Evolutionary conservation across 1,284 basidiomycete species (phyloP), one percentile per base, ranked within the genome.

Genomic region (Takashimella tepidaria): DNA sequence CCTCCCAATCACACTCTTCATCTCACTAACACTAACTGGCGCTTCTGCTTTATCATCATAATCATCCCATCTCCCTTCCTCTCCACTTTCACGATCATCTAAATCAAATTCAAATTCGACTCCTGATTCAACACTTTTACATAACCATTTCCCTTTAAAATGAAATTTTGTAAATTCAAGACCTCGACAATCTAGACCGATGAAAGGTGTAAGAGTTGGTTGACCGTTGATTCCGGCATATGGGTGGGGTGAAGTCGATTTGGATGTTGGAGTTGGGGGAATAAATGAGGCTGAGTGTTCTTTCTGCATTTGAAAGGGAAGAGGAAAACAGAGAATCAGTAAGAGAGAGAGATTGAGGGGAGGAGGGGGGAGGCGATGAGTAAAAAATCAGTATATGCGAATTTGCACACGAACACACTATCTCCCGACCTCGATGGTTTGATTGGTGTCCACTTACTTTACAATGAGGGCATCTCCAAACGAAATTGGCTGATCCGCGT

Each of bases 61-160:
- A 61, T 76, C 74, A 56, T 76, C 74, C 73, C 73, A 76, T 37
- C 74, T 49, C 20, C 67, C 74, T 50, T 75, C 72, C 42, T 65
- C 61, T 46, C 69, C 69, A 4, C 58, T 59, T 20, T 50, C 51
- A 21, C 55, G 51, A 41, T 66, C 68, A 45, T 74, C 72, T 54
- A 73, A 63, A 56, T 76, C 73, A 50, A 74, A 66, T 37, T 69
- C 66, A 45, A 76, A 74, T 25, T 43, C 26, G n/a, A 54, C 60
- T 13, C 62, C 66, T 41, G 61, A 59, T 40, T 66, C 65, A 54
- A 62, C 58, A 8, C 63, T 66, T 47, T 54, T 53, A 26, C 58
- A 59, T 25, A 51, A 42, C 72, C 72, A 68, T 54, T 56, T 49
- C 2, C 70, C 68, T 26, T 63, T 47, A 56, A 73, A 68, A 52